Base-by-base conservation (phyloP, 495 filamentous ascomycete genomes). In the Mycothermus thermophilus region DNA sequence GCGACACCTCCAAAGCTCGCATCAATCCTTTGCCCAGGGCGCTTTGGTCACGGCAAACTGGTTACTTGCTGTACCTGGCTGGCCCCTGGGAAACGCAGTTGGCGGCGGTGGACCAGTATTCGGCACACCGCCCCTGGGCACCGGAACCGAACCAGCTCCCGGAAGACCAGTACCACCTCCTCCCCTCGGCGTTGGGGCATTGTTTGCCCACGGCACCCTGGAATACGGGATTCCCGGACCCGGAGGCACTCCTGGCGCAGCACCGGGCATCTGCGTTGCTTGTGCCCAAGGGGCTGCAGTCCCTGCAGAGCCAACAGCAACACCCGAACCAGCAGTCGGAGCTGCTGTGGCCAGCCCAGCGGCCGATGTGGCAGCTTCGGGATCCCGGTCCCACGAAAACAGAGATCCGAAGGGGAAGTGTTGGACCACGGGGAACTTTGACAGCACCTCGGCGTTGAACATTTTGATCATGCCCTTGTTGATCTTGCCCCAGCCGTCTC, bases 401-500 rank as follows among this genome's bases (percentile, higher is more conserved):
- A 95, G 57, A 20, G 77, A 80, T 16, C 92, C 90, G 50, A 97
- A 96, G 3, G 80, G 62, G 46, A 97, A 96, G 59, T 97, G 92
- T 54, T 97, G 90, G 54, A 96, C 93, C 11, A 97, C 92, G 4
- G 90, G 90, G 40, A 95, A 72, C 56, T 97, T 97, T 19, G 77
- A 78, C 23, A 97, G 63, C 0, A 97, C 87, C 50, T 97, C 92
- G 40, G 79, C 81, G 42, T 87, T 77, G 55, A 87, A 96, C 90
- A 97, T 97, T 55, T 85, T 88, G 48, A 87, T 77, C 90, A 97
- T 94, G 20, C 87, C 87, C 71, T 95, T 96, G 55, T 96, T 96
- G 43, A 99, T 93, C 62, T 99, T 99, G 17, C 77, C 90, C 90
- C 90, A 99, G 21, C 90, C 92, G 35, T 79, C 71, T 38, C 68